These are phyloP conservation scores for Aegle marmelos DNA, from an alignment of 345 rosid genomes.

Conservation along the genomic window DNA sequence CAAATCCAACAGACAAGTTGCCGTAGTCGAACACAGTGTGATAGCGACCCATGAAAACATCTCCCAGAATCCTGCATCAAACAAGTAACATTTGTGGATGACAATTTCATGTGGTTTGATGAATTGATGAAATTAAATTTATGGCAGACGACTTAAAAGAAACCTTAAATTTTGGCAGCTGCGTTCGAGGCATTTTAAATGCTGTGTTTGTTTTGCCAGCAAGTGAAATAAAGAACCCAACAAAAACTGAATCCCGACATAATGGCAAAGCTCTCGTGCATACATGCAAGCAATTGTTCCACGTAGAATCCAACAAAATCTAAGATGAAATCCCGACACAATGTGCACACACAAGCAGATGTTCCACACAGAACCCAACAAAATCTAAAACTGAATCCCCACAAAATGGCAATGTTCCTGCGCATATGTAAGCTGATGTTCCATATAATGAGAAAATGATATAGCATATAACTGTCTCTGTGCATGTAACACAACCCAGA, in stretches of 20 bases:
- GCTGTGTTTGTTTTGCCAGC: not conserved
- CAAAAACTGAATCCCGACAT: not conserved
- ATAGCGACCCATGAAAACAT: conserved; percentile 83
- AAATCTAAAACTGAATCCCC: not conserved
- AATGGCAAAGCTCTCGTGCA: not conserved
- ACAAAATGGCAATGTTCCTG: not conserved
- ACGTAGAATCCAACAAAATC: not conserved
- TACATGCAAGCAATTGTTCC: not conserved
- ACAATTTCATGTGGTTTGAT: not conserved
- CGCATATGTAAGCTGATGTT: not conserved
- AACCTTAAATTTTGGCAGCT: not conserved
- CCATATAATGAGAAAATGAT: not conserved
- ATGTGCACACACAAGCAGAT: not conserved
- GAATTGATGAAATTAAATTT: too few species aligned
- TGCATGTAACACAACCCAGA: not conserved
- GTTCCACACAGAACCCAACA: not conserved
- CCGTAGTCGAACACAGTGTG: conserved; percentile 76
- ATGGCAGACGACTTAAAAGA: not conserved
- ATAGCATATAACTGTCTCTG: not conserved
- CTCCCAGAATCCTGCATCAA: conserved; percentile 80
- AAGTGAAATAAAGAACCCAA: not conserved
- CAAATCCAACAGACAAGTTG: conserved; percentile 75
- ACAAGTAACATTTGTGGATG: not conserved
- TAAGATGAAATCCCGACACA: not conserved
- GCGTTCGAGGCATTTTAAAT: not conserved